Evolutionary conservation across 2,329 filamentous ascomycete species (phyloP).

Genomic region (Drechslerella coelobrocha): DNA sequence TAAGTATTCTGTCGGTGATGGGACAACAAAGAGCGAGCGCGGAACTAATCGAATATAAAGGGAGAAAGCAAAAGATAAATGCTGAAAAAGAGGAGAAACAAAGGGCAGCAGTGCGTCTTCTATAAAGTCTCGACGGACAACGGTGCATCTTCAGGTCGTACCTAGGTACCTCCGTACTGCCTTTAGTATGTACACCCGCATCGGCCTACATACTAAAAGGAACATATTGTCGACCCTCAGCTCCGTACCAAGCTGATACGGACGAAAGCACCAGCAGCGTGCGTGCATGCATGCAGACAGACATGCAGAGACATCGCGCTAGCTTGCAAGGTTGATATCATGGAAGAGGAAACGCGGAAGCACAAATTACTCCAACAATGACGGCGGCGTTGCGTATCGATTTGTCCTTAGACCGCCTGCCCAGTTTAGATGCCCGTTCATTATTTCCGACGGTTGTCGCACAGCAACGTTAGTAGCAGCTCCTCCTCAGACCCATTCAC

Average conservation of each 20-base stretch:
- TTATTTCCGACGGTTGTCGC: not conserved
- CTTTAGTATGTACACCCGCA: conserved; percentile 5
- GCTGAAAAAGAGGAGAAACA: not conserved
- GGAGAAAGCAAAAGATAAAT: not conserved
- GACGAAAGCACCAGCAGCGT: not conserved
- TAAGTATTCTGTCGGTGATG: not conserved
- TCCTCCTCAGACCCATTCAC: no score
- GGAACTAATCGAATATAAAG: not conserved
- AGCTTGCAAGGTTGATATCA: conserved; percentile 1
- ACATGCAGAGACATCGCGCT: not conserved
- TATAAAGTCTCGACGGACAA: not conserved
- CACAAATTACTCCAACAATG: conserved; percentile 18
- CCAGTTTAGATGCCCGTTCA: no score
- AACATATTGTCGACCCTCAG: not conserved
- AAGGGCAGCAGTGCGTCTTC: not conserved
- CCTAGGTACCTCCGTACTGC: conserved; percentile 1
- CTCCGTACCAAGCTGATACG: not conserved
- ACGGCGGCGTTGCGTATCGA: conserved; percentile 49
- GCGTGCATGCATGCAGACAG: not conserved
- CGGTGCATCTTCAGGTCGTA: not conserved
- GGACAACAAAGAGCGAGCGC: not conserved
- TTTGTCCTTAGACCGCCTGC: not conserved
- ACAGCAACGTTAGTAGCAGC: no score
- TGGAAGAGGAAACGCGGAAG: not conserved
- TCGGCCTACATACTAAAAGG: not conserved